Evolutionary conservation across 1,284 basidiomycete species (phyloP), one percentile per base, ranked within the genome.

Genomic region (Stereum hirsutum): DNA sequence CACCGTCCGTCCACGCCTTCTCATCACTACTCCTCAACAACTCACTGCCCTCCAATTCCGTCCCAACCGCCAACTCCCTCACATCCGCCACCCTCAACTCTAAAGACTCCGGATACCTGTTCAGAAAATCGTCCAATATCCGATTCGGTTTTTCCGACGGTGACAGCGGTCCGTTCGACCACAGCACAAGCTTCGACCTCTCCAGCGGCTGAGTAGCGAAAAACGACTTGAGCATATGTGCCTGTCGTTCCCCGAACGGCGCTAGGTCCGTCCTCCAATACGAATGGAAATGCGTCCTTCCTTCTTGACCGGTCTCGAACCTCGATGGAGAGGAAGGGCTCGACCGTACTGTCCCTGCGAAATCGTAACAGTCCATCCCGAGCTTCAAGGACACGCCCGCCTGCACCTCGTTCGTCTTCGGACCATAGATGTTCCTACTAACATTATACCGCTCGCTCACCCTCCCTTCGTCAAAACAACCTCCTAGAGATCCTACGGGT

Each of bases 1-100:
- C 93, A 0, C 92, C 91, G 55, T 95, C 92, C n/a, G 94, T 68
- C 92, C 92, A 95, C 6, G 88, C 92, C 55, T 81, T 80, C 53
- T 69, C 61, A 60, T 96, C 92, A 49, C 75, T 77, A 41, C 72
- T 61, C 19, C 63, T 61, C 45, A 89, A 60, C 42, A 85, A 57
- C 33, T 61, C 58, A 54, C 73, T 82, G 1, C 72, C 75, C 42
- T 85, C 76, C 54, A 96, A 66, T 42, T 72, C 76, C 1, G 92
- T 97, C 4, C 86, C 86, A 41, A 58, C 64, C 25, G 90, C 85
- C 38, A 96, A 65, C 21, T 55, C 51, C 4, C 67, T 60, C 43
- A 91, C 78, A 56, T 93, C 75, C 39, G 83, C 85, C 26, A 81
- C 60, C 20, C 71, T 66, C 23, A 93, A 61, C 35, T 75, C 68